Evolutionary conservation across 805 yeast species (phyloP).

Genomic region (Wickerhamomyces alni): DNA sequence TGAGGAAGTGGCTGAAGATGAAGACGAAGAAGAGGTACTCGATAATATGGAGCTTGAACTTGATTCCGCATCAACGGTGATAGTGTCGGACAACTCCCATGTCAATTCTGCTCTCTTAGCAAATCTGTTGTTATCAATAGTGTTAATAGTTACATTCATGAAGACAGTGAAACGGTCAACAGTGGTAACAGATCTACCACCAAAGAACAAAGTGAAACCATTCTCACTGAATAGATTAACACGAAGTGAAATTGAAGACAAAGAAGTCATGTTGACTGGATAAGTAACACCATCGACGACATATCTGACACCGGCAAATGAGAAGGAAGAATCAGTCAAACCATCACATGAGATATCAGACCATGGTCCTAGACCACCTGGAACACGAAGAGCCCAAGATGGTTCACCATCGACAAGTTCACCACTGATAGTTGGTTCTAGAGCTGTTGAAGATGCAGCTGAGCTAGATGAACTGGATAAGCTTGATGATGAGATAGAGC

Average conservation of each 20-base stretch:
- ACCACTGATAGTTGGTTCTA: background rate
- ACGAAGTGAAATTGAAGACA: constrained; percentile 1
- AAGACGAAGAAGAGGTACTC: background rate
- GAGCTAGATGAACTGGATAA: background rate
- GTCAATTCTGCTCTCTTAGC: constrained; percentile 7
- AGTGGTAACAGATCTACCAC: constrained; percentile 1
- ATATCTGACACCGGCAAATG: constrained; percentile 2
- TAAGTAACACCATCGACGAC: constrained; percentile 1
- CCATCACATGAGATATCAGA: background rate
- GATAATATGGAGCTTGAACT: background rate
- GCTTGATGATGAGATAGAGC: too few species aligned
- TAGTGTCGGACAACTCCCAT: constrained; percentile 6
- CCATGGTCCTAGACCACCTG: background rate
- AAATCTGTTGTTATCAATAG: background rate
- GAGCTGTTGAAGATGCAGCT: background rate
- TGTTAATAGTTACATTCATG: constrained; percentile 1
- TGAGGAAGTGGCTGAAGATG: too few species aligned
- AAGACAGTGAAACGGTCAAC: constrained; percentile 2
- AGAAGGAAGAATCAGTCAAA: constrained; percentile 1
- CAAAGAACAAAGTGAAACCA: constrained; percentile 3
- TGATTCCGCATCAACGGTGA: constrained; percentile 1
- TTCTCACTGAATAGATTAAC: constrained; percentile 2
- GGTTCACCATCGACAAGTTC: background rate
- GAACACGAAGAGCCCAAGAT: background rate
- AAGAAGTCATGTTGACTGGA: constrained; percentile 3